Conservation (phyloP, 495 filamentous ascomycete genomes). For the Aspergillus funiculosus region DNA sequence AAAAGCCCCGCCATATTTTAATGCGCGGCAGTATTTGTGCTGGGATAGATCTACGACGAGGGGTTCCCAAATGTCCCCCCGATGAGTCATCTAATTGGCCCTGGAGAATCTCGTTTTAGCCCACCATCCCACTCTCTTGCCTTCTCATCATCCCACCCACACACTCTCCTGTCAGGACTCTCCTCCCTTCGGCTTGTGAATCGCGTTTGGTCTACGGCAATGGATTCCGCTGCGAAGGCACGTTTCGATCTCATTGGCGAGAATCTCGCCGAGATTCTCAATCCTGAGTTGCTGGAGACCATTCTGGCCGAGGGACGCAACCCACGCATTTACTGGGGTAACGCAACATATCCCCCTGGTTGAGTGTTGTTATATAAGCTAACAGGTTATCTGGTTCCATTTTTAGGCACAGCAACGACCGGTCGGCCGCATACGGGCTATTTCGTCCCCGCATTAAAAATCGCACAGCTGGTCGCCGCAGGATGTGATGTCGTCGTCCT, state of each 20-base stretch:
- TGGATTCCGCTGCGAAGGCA: conserved; percentile 11
- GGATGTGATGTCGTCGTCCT: conserved; percentile 78
- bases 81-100: too few species aligned
- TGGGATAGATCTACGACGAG: too few species aligned
- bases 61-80: too few species aligned
- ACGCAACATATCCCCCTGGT: neutral
- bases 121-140: too few species aligned
- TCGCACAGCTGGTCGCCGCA: conserved; percentile 80
- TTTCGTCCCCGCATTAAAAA: conserved; percentile 67
- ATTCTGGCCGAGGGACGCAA: conserved; percentile 64
- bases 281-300: conserved; percentile 76
- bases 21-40: too few species aligned
- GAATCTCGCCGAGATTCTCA: conserved; percentile 79
- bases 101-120: too few species aligned
- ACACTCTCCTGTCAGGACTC: too few species aligned
- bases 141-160: too few species aligned
- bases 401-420: conserved; percentile 67
- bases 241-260: conserved; percentile 65
- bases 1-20: too few species aligned
- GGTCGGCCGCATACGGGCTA: conserved; percentile 79
- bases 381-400: conserved; percentile 16
- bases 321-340: conserved; percentile 81
- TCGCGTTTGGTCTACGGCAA: neutral
- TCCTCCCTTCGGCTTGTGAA: too few species aligned
- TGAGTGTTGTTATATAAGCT: conserved; percentile 1